Conservation (phyloP, 768 basidiomycete genomes). For the Mycena sanguinolenta region DNA sequence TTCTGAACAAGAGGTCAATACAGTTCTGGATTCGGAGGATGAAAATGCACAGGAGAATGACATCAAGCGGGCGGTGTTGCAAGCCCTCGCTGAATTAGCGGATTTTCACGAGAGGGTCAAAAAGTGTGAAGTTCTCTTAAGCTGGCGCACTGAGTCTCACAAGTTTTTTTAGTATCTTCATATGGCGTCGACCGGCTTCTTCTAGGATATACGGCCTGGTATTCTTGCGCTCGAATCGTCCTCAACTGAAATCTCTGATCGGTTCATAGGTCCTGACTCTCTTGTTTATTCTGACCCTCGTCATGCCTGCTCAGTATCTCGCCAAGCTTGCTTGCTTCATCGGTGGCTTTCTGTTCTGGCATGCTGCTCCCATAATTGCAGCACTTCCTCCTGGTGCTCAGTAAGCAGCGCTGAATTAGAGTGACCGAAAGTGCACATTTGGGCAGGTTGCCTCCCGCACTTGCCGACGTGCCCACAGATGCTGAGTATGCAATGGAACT, state of each 20-base stretch:
- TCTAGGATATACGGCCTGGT: conserved; percentile 66
- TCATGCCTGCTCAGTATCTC: conserved; percentile 65
- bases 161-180: conserved; percentile 63
- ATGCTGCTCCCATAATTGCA: conserved; percentile 67
- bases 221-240: conserved; percentile 34
- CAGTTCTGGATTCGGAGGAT: conserved; percentile 33
- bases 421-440: not conserved
- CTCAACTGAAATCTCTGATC: conserved; percentile 13
- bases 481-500: conserved; percentile 80
- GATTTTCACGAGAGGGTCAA: conserved; percentile 75
- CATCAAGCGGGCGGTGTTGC: conserved; percentile 57
- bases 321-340: conserved; percentile 61
- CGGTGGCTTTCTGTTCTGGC: conserved; percentile 73
- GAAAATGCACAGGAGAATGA: conserved; percentile 55
- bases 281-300: conserved; percentile 54
- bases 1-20: conserved; percentile 20
- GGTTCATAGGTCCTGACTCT: conserved; percentile 52
- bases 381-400: conserved; percentile 61
- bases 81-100: conserved; percentile 60
- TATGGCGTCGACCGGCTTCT: conserved; percentile 71
- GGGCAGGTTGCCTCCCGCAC: conserved; percentile 59
- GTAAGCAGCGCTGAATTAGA: conserved; percentile 45
- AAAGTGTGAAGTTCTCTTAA: conserved; percentile 58
- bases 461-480: conserved; percentile 73
- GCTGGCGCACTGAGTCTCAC: conserved; percentile 11